Percentiles rank a stretch among this genome's conserved stretches.
phyloP scores from a whole-genome alignment of 1,284 basidiomycete species.

The Earliella scabrosa region DNA sequence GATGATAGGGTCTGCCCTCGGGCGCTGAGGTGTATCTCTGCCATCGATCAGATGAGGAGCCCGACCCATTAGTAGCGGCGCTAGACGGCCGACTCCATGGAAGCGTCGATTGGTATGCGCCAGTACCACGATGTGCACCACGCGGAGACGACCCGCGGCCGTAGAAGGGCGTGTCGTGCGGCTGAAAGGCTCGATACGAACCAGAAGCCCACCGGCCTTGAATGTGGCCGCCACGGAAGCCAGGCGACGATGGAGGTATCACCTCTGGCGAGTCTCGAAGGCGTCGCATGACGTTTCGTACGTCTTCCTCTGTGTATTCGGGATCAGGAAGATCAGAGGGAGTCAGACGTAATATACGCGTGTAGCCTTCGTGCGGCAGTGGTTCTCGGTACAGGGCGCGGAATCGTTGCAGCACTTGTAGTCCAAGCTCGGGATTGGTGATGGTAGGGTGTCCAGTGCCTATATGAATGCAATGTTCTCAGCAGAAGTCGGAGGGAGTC shows the following conservation, averaged over 20 bases:
- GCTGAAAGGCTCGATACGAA: conserved; percentile 2
- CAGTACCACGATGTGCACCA: neutral
- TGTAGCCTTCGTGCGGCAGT: conserved; percentile 57
- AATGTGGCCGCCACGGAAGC: neutral
- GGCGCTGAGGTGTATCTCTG: too few species aligned
- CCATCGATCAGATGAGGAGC: too few species aligned
- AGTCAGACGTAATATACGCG: conserved; percentile 57
- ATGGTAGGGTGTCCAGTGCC: conserved; percentile 76
- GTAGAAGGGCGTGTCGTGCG: neutral
- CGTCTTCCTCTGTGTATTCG: conserved; percentile 53
- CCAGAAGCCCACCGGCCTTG: neutral
- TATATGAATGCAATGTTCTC: conserved; percentile 30
- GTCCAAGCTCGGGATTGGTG: conserved; percentile 54
- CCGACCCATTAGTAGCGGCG: too few species aligned
- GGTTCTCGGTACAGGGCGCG: conserved; percentile 61
- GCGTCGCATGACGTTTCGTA: conserved; percentile 54
- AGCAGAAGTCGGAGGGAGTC: neutral
- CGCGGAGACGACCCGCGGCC: conserved; percentile 2
- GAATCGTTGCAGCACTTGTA: conserved; percentile 63
- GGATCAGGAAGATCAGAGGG: conserved; percentile 53
- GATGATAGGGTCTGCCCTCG: neutral
- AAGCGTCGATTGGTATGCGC: conserved; percentile 1
- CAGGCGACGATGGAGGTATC: neutral
- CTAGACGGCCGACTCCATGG: neutral
- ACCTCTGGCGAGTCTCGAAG: conserved; percentile 46